Evolutionary conservation across 2,329 filamentous ascomycete species (phyloP), one percentile per base, ranked within the genome.

Genomic region (Corynespora cassiicola): DNA sequence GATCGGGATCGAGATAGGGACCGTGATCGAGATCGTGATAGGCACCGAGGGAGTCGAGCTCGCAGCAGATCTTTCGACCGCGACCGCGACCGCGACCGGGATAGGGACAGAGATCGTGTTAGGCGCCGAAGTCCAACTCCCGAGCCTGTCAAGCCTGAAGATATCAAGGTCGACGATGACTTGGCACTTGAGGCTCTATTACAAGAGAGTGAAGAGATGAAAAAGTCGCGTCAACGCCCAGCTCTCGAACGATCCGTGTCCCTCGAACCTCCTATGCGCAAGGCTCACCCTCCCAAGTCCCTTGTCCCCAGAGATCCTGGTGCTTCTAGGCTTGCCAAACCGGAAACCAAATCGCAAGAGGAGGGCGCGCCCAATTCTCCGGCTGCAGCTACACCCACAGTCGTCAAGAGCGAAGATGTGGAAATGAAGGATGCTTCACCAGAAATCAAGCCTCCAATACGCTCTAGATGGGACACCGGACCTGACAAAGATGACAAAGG

Each of bases 21-120:
- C 12, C 56, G 56, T 22, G 74, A 79, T 36, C 71, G 73, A 37
- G 75, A 58, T 70, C 69, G 75, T 20, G 54, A 56, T 25, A 54
- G 58, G n/a, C 50, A 52, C 30, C 55, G 66, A 31, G 51, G 56
- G 9, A 52, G 56, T 23, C 58, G 56, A 22, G 56, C 50, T 17
- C 59, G 56, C 23, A 59, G 54, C 34, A 54, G 58, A 23, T 56
- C 54, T 14, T 56, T 56, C 10, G 55, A 56, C 7, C 53, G 51
- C 9, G 36, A 38, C 22, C 45, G 48, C 10, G 50, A 49, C 9
- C 48, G 58, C 15, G 52, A 58, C 17, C 49, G 58, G 19, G 56
- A 52, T 18, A 50, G 56, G 41, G 45, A 50, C 31, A 51, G 56
- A 31, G 50, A 51, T 17, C 46, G 55, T 18, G 54, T 45, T 27